Base-by-base conservation (phyloP, 2,329 filamentous ascomycete genomes). In the Neospermospora avenae region DNA sequence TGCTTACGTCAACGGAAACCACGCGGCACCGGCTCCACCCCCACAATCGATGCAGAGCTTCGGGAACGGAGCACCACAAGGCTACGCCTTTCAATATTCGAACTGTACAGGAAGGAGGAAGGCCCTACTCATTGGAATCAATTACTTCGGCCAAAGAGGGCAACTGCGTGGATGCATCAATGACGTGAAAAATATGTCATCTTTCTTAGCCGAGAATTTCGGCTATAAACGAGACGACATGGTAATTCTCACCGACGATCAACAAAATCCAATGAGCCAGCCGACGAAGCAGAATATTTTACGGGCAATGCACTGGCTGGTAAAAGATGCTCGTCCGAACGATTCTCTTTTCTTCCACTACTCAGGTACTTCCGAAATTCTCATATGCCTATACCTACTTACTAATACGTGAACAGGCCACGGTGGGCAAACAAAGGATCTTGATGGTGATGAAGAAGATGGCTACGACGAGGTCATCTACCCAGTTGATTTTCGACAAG, bases 261-360 rank as follows among this genome's bases (percentile, higher is more conserved):
- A 97, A 77, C 91, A 96, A 74, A 96, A 96, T 69, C 91, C 91
- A 25, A 96, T 97, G 90, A 96, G 91, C 76, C 91, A 96, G 77
- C 93, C 93, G 8, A 96, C 92, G 4, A 97, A 97, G 75, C 89
- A 91, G 67, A 98, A 98, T 72, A 96, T 98, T 58, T 76, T 98
- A 39, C 85, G 93, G 56, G 93, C 93, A 31, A 98, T 98, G 93
- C 93, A 97, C 74, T 98, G 93, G 93, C 79, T 98, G 20, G 91
- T 97, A 60, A 96, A 96, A 77, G 93, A 96, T 72, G 93, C 93
- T 4, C 84, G 84, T 60, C 90, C 92, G 0, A 96, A 97, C 72
- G 93, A 98, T 73, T 96, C 93, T 4, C 82, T 98, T 6, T 98
- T 98, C 77, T 97, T 98, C 79, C 93, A 98, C 77, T 98, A 96